These are phyloP conservation scores for Leucogyrophana mollusca DNA, from an alignment of 768 basidiomycete species.

Conservation along the genomic window DNA sequence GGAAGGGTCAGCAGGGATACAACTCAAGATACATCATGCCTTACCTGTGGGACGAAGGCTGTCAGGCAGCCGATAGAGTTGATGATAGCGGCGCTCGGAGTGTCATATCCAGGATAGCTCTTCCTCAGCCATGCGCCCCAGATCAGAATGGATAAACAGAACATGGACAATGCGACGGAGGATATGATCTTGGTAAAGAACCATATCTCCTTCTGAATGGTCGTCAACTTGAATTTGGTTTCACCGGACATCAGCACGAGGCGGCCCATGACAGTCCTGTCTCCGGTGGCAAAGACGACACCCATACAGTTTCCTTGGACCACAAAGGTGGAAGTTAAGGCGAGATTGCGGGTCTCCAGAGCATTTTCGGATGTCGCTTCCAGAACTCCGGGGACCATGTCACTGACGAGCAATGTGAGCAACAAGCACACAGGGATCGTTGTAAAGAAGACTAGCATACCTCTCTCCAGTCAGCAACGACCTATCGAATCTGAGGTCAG, in stretches of 20 bases:
- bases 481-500: conserved; percentile 61
- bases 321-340: conserved; percentile 20
- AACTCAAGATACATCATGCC: conserved; percentile 45
- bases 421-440: conserved; percentile 21
- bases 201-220: conserved; percentile 16
- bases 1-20: conserved; percentile 32
- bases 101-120: conserved; percentile 30
- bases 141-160: conserved; percentile 37
- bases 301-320: conserved; percentile 53
- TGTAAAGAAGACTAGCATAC: conserved; percentile 27
- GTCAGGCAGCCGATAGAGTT: conserved; percentile 35
- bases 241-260: conserved; percentile 39
- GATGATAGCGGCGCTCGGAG: conserved; percentile 36
- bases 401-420: conserved; percentile 10
- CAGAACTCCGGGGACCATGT: conserved; percentile 34
- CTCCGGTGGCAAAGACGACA: conserved; percentile 48
- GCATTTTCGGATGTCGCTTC: conserved; percentile 41
- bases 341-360: conserved; percentile 54
- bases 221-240: conserved; percentile 33
- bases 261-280: conserved; percentile 47
- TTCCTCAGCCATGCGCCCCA: conserved; percentile 33
- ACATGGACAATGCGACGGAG: conserved; percentile 40
- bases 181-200: conserved; percentile 57
- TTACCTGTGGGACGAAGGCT: conserved; percentile 37
- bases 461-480: conserved; percentile 67